A percentile compares a stretch with the other conserved stretches of the same genome.
phyloP scores from a whole-genome alignment of 768 basidiomycete species.

The Mycena chlorophos region DNA sequence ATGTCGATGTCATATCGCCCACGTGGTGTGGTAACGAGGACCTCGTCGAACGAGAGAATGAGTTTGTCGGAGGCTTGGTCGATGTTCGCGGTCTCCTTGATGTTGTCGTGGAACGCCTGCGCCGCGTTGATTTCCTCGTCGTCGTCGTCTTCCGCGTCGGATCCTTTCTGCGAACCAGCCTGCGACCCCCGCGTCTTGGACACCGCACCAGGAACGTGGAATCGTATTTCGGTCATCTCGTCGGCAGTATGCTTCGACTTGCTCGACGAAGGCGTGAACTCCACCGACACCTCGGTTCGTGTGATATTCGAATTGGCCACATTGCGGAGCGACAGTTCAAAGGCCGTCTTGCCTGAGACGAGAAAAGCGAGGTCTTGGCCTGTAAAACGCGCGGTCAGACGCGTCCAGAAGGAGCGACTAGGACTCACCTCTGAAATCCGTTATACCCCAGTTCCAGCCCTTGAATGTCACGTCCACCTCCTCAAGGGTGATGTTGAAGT shows the following conservation, averaged over 20 bases:
- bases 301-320: constrained; percentile 98
- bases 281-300: constrained; percentile 98
- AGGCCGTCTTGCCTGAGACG: constrained; percentile 83
- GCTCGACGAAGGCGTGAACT: constrained; percentile 62
- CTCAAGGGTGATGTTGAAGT: constrained; percentile 85
- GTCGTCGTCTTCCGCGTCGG: constrained; percentile 69
- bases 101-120: constrained; percentile 92
- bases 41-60: constrained; percentile 92
- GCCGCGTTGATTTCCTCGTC: constrained; percentile 87
- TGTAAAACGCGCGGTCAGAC: constrained; percentile 33
- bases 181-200: constrained; percentile 66
- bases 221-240: constrained; percentile 94
- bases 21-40: constrained; percentile 92
- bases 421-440: constrained; percentile 83
- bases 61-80: constrained; percentile 89
- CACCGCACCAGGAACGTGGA: constrained; percentile 87
- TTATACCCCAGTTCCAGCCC: constrained; percentile 98
- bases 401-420: constrained; percentile 2
- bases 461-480: constrained; percentile 84
- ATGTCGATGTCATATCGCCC: constrained; percentile 98
- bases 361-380: constrained; percentile 91
- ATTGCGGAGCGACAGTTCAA: constrained; percentile 82
- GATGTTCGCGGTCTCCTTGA: constrained; percentile 96
- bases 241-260: constrained; percentile 58
- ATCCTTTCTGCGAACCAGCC: constrained; percentile 71